phyloP scores from a whole-genome alignment of 176 grass and related monocot species.

The Areca catechu region DNA sequence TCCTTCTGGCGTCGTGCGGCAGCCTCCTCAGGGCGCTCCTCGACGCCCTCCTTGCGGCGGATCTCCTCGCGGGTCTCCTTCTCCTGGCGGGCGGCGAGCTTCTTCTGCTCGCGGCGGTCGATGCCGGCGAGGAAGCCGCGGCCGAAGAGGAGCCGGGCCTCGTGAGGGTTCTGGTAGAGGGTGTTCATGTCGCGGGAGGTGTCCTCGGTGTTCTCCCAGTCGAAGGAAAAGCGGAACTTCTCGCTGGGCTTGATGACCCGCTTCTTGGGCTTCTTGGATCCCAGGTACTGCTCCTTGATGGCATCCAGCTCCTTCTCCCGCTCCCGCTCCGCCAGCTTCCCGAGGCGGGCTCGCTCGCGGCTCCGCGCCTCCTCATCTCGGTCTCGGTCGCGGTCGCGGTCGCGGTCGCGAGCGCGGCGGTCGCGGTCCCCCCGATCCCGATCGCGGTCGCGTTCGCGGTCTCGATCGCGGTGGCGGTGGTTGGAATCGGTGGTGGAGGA shows the following conservation, averaged over 20 bases:
- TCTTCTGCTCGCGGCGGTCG: conserved; percentile 95
- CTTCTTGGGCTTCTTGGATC: conserved; percentile 96
- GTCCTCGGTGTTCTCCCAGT: conserved; percentile 98
- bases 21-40: conserved; percentile 68
- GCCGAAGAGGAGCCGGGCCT: conserved; percentile 75
- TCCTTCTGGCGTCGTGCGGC: conserved; percentile 49
- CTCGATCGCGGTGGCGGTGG: no score
- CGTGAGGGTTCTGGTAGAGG: conserved; percentile 76
- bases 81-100: conserved; percentile 56
- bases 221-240: conserved; percentile 97
- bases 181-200: conserved; percentile 95
- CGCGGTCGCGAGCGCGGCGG: conserved; percentile 28
- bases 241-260: conserved; percentile 91
- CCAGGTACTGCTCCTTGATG: conserved; percentile 97
- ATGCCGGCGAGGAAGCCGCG: conserved; percentile 84
- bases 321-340: conserved; percentile 84
- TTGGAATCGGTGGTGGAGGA: conserved; percentile 5
- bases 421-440: conserved; percentile 29
- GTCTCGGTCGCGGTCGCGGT: conserved; percentile 40
- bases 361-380: conserved; percentile 32
- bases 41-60: conserved; percentile 64
- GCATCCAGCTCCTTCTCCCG: conserved; percentile 82
- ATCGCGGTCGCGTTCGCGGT: conserved; percentile 19
- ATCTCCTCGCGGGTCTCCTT: conserved; percentile 74
- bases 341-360: conserved; percentile 43